Evolutionary conservation across 176 grass and related monocot genomes (phyloP).

Genomic region (Luzula sylvatica): DNA sequence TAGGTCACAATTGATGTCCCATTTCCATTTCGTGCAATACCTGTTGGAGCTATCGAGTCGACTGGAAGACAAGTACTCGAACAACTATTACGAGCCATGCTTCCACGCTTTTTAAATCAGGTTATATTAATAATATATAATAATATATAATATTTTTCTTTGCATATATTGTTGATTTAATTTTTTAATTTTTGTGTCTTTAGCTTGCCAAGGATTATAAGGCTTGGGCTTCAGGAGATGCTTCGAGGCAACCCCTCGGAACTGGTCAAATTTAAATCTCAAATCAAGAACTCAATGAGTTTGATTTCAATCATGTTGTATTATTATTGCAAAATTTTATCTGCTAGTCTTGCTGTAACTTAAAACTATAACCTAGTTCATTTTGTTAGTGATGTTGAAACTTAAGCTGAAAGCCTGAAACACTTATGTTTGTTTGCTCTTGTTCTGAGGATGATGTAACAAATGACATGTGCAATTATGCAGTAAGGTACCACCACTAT

Average conservation of each 20-base stretch:
- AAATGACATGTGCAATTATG: no score
- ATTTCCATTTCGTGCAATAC: conserved; percentile 69
- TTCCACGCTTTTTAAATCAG: conserved; percentile 88
- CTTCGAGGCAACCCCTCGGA: conserved; percentile 73
- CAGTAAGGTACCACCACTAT: no score
- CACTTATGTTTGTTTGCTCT: no score
- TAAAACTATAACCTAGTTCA: no score
- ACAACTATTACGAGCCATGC: conserved; percentile 67
- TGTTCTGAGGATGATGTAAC: no score
- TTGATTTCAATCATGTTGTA: no score
- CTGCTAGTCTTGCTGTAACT: no score
- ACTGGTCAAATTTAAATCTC: conserved; percentile 84
- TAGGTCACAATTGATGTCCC: conserved; percentile 92
- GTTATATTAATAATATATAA: conserved; percentile 25
- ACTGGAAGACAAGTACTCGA: conserved; percentile 84
- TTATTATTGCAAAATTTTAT: no score
- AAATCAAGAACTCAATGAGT: no score
- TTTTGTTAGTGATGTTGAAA: no score
- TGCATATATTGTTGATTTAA: not conserved
- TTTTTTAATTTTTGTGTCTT: not conserved
- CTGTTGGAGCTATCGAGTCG: conserved; percentile 73
- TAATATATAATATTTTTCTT: conserved; percentile 1
- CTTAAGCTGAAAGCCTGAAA: no score
- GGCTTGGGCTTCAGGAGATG: conserved; percentile 86
- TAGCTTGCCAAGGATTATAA: conserved; percentile 93